Evolutionary conservation across 768 basidiomycete genomes (phyloP).

Genomic region (Rhodosporidiobolus sp.): DNA sequence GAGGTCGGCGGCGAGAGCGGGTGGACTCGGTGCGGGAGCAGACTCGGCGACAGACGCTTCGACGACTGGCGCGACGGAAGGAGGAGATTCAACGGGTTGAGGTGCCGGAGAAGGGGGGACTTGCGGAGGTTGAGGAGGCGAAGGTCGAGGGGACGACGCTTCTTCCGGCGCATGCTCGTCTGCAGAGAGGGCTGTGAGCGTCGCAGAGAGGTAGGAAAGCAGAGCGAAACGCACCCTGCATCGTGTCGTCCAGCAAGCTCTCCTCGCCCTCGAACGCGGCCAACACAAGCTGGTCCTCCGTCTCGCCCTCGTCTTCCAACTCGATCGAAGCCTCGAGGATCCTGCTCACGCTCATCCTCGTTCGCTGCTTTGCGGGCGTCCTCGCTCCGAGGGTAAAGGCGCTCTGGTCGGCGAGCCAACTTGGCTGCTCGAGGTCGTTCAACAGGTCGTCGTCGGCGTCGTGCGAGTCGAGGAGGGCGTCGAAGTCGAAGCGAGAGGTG

Average conservation of each 20-base stretch:
- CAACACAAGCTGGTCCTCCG: background rate
- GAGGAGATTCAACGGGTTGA: no score
- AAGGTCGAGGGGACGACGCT: no score
- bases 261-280: background rate
- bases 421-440: background rate
- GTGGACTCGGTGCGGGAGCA: no score
- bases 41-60: no score
- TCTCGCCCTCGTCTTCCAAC: background rate
- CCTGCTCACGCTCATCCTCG: background rate
- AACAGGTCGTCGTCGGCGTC: background rate
- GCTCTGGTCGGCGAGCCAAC: constrained; percentile 20
- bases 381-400: constrained; percentile 15
- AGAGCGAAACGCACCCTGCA: background rate
- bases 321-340: background rate
- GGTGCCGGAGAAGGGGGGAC: no score
- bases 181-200: no score
- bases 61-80: no score
- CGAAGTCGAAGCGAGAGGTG: background rate
- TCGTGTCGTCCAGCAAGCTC: background rate
- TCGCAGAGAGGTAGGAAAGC: background rate
- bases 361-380: background rate
- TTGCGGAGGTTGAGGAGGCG: no score
- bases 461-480: background rate
- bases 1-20: no score
- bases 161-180: no score